These are phyloP conservation scores for Pseudocercospora fuligena DNA, from an alignment of 2,329 filamentous ascomycete species.

Conservation along the genomic window DNA sequence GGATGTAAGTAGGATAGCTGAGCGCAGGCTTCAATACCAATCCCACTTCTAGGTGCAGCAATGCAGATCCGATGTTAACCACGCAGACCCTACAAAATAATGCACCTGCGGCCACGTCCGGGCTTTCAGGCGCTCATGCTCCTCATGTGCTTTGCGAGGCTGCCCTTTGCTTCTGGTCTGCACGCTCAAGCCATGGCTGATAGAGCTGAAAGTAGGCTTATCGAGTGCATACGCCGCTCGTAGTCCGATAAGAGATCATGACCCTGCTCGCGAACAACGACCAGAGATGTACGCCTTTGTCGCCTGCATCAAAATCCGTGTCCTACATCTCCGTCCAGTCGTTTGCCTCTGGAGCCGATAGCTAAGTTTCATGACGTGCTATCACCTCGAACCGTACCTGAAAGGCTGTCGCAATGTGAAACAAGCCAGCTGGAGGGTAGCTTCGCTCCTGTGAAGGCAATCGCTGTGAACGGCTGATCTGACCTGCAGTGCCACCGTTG, in stretches of 20 bases:
- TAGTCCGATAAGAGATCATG: background rate
- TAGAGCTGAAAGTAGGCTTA: background rate
- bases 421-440: background rate
- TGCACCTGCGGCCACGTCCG: no score
- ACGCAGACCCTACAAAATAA: no score
- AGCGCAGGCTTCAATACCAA: no score
- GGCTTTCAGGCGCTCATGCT: no score
- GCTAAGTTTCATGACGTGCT: background rate
- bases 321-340: no score
- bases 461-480: constrained; percentile 7
- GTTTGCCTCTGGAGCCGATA: background rate
- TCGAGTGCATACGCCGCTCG: background rate
- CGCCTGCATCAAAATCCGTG: background rate
- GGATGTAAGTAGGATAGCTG: no score
- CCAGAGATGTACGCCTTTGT: background rate
- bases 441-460: background rate
- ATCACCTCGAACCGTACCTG: background rate
- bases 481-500: background rate
- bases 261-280: background rate
- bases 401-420: background rate
- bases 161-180: background rate
- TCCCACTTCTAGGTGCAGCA: no score
- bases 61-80: no score
- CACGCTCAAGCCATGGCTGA: background rate
- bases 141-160: no score